Percentiles rank a stretch among this genome's conserved stretches.
These are phyloP conservation scores for Hyphopichia wangnamkhiaoensis DNA, from an alignment of 1,139 yeast species.

Conservation along the genomic window DNA sequence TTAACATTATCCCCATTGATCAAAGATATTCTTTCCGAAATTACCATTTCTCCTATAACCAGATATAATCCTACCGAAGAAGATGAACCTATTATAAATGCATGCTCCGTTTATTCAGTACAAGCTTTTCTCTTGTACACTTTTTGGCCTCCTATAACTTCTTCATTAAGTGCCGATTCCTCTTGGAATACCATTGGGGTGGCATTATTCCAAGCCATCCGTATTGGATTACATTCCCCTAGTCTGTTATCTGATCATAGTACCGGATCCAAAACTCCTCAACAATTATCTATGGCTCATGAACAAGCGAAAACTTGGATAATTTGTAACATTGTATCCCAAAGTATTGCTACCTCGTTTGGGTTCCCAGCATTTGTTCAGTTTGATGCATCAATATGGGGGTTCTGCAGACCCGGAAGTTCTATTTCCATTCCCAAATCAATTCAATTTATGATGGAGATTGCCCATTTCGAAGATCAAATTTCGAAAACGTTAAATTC, in stretches of 20 bases:
- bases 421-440: constrained; percentile 55
- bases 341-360: constrained; percentile 85
- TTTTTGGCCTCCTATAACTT: constrained; percentile 94
- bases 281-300: constrained; percentile 46
- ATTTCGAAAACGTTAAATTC: constrained; percentile 76
- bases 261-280: constrained; percentile 20
- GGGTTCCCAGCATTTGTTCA: constrained; percentile 93
- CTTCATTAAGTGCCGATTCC: constrained; percentile 91
- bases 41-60: constrained; percentile 87
- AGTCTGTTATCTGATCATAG: constrained; percentile 20
- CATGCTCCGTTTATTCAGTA: constrained; percentile 90
- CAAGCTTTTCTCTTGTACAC: constrained; percentile 89
- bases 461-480: constrained; percentile 85
- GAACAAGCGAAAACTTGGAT: constrained; percentile 93
- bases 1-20: constrained; percentile 66
- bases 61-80: constrained; percentile 73
- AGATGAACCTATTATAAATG: constrained; percentile 80
- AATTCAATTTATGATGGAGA: constrained; percentile 73
- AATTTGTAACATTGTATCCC: constrained; percentile 87
- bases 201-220: constrained; percentile 86
- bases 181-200: constrained; percentile 94
- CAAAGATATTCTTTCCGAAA: constrained; percentile 78
- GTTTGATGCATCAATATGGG: constrained; percentile 72
- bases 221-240: constrained; percentile 81
- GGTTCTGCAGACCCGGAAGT: constrained; percentile 44